Percentiles rank a stretch among this genome's conserved stretches.
phyloP scores from a whole-genome alignment of 305 asterid genomes.

The Fraxinus paxiana region DNA sequence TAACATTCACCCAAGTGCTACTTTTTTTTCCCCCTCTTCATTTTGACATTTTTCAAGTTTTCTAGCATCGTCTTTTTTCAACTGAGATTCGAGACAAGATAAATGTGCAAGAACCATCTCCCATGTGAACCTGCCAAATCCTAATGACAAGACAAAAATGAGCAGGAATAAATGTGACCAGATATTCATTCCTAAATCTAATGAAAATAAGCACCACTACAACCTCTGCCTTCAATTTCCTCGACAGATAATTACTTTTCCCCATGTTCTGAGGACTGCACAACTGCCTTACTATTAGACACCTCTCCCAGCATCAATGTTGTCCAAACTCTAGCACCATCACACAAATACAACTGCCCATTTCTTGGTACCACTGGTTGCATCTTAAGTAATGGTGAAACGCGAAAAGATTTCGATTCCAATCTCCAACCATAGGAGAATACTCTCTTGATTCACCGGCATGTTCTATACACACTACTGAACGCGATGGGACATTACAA shows the following conservation, averaged over 20 bases:
- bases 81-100: neutral
- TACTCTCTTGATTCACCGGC: neutral
- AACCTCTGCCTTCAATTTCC: neutral
- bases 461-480: neutral
- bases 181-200: neutral
- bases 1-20: neutral
- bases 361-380: neutral
- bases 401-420: neutral
- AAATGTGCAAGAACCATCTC: constrained; percentile 21
- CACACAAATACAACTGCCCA: neutral
- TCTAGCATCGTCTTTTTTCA: neutral
- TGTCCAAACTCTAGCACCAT: neutral
- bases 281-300: neutral
- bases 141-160: neutral
- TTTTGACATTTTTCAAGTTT: neutral
- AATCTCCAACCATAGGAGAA: neutral
- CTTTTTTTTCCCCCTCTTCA: neutral
- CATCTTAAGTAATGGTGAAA: neutral
- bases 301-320: neutral
- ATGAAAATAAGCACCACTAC: constrained; percentile 5
- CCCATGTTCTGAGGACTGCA: constrained; percentile 24
- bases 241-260: neutral
- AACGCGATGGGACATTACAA: neutral
- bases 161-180: constrained; percentile 9
- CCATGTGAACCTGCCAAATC: constrained; percentile 28